Percentiles rank a stretch among this genome's conserved stretches.
phyloP scores from a whole-genome alignment of 2,329 filamentous ascomycete species.

The Raffaelea albimanens region DNA sequence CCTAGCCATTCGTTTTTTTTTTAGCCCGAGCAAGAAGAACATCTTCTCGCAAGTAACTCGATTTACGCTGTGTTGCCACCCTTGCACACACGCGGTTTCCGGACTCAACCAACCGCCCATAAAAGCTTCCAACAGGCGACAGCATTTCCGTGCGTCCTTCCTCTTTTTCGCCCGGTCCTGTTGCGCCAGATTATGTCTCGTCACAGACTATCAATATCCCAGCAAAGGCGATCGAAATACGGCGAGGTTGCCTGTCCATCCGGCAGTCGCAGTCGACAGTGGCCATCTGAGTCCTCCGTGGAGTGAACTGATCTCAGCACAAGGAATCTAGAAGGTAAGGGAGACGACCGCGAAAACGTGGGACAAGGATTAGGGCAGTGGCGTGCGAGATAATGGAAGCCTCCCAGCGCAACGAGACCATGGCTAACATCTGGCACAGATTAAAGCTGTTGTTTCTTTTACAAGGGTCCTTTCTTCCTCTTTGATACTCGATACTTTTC shows the following conservation, averaged over 20 bases:
- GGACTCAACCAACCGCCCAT: background rate
- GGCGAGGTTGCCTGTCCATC: constrained; percentile 1
- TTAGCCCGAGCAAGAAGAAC: background rate
- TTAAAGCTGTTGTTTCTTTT: too few relatives aligned
- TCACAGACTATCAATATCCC: constrained; percentile 2
- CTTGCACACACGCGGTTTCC: background rate
- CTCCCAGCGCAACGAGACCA: too few relatives aligned
- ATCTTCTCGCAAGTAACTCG: background rate
- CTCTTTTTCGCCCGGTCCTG: background rate
- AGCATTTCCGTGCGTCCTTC: background rate
- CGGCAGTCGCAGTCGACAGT: background rate
- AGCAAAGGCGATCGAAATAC: constrained; percentile 7
- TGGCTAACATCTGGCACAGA: background rate
- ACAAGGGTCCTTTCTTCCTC: too few relatives aligned
- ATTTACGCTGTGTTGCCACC: background rate
- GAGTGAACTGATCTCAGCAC: background rate
- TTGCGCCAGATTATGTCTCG: constrained; percentile 9
- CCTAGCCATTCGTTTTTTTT: background rate
- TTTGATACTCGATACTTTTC: too few relatives aligned
- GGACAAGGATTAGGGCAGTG: too few relatives aligned
- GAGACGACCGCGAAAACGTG: too few relatives aligned
- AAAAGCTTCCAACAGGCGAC: background rate
- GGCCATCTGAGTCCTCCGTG: background rate
- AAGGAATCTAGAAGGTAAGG: too few relatives aligned
- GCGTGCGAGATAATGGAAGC: too few relatives aligned